These are phyloP conservation scores for Globisporangium spiculum DNA, from an alignment of 352 stramenopile genomes.

Conservation along the genomic window DNA sequence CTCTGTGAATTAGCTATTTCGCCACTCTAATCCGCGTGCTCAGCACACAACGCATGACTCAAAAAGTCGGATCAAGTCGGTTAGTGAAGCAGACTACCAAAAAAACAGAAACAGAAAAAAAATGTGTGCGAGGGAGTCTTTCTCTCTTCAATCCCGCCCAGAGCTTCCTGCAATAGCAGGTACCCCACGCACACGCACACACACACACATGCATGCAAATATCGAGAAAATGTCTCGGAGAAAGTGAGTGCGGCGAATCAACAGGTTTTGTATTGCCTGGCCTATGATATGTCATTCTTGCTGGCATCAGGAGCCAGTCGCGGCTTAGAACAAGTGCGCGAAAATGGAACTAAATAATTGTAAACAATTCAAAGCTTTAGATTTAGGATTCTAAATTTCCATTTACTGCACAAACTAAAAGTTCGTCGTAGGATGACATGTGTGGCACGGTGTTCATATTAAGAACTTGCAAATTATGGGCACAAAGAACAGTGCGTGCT, in stretches of 20 bases:
- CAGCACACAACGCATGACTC: not conserved
- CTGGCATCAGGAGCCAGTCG: not conserved
- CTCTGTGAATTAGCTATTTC: not conserved
- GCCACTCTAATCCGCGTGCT: not conserved
- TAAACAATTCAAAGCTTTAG: not conserved
- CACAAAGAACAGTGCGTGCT: not conserved
- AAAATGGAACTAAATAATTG: not conserved
- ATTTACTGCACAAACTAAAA: not conserved
- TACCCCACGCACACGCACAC: no score
- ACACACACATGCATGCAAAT: no score
- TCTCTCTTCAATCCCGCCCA: not conserved
- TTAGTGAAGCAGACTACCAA: not conserved
- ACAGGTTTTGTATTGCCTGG: not conserved
- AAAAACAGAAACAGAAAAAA: not conserved
- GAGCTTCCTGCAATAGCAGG: not conserved
- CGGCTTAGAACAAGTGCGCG: no score
- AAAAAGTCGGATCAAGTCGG: not conserved
- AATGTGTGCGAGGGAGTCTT: not conserved
- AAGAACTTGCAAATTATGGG: not conserved
- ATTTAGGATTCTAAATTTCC: not conserved
- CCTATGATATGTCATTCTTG: not conserved
- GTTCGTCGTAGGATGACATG: no score
- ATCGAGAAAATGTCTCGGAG: not conserved
- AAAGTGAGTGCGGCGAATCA: not conserved
- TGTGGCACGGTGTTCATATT: no score